These are phyloP conservation scores for Strobilomyces echinocephalus DNA, from an alignment of 768 basidiomycete species.

Conservation along the genomic window DNA sequence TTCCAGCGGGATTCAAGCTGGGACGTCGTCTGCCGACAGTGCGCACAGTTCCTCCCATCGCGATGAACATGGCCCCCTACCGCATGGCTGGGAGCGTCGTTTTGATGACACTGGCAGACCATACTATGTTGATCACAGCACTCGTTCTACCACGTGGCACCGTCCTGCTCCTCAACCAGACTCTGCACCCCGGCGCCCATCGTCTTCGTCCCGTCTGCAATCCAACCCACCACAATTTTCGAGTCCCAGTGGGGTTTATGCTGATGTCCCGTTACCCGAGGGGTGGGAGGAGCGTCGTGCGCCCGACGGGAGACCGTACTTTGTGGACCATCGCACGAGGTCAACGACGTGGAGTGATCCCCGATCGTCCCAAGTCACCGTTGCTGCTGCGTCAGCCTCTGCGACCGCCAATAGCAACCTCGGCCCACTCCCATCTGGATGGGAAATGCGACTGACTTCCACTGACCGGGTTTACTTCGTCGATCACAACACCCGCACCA, in stretches of 20 bases:
- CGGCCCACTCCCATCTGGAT: slow-evolving; percentile 83
- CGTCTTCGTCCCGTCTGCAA: slow-evolving; percentile 12
- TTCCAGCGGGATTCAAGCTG: slow-evolving; percentile 2
- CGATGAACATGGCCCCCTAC: slow-evolving; percentile 61
- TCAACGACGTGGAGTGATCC: slow-evolving; percentile 94
- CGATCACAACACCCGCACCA: slow-evolving; percentile 86
- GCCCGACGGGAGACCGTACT: slow-evolving; percentile 77
- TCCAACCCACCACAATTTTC: slow-evolving; percentile 28
- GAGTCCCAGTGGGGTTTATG: slow-evolving; percentile 33
- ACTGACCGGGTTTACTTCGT: slow-evolving; percentile 87
- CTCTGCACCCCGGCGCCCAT: slow-evolving; percentile 18
- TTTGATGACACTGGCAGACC: slow-evolving; percentile 58
- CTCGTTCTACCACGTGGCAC: slow-evolving; percentile 78
- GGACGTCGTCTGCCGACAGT: background rate
- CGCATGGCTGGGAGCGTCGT: slow-evolving; percentile 80
- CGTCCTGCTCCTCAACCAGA: slow-evolving; percentile 35
- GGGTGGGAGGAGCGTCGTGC: slow-evolving; percentile 93
- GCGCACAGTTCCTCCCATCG: slow-evolving; percentile 34
- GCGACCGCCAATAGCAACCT: slow-evolving; percentile 53
- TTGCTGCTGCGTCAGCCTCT: slow-evolving; percentile 40
- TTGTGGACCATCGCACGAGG: slow-evolving; percentile 73
- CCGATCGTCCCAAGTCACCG: slow-evolving; percentile 48
- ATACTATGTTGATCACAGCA: slow-evolving; percentile 88
- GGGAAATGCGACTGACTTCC: slow-evolving; percentile 92
- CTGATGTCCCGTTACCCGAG: slow-evolving; percentile 70